phyloP scores from a whole-genome alignment of 805 yeast genomes.

The Wickerhamiella sergipiensis region DNA sequence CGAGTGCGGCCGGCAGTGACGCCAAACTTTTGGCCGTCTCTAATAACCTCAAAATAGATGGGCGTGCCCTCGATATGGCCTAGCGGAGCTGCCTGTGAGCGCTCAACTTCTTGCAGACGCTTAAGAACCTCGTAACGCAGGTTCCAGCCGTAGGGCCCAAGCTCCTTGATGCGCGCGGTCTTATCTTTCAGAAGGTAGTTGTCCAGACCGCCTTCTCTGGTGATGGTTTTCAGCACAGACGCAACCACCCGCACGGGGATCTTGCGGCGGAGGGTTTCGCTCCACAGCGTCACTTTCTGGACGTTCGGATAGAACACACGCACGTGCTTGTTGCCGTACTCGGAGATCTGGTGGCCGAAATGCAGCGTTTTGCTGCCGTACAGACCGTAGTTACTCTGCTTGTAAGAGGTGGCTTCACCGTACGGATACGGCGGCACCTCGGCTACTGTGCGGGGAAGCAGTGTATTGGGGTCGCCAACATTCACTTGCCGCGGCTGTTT shows the following conservation, averaged over 20 bases:
- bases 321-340: conserved; percentile 57
- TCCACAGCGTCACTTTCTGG: conserved; percentile 64
- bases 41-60: conserved; percentile 36
- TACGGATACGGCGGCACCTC: conserved; percentile 58
- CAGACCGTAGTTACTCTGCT: conserved; percentile 75
- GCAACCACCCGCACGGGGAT: conserved; percentile 56
- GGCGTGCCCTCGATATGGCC: conserved; percentile 25
- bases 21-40: conserved; percentile 20
- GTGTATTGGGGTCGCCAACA: conserved; percentile 35
- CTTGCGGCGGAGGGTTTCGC: conserved; percentile 52
- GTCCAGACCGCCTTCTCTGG: conserved; percentile 92
- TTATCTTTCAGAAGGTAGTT: conserved; percentile 76
- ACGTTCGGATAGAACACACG: conserved; percentile 75
- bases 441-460: conserved; percentile 30
- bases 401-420: conserved; percentile 64
- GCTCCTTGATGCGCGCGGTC: conserved; percentile 77
- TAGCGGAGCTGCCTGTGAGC: conserved; percentile 28
- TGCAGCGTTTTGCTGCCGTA: conserved; percentile 79
- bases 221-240: conserved; percentile 71
- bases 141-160: conserved; percentile 89
- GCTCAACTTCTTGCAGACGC: conserved; percentile 28
- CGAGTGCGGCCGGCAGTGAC: conserved; percentile 53
- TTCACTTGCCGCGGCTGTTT: conserved; percentile 22
- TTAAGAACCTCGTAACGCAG: conserved; percentile 61
- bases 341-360: conserved; percentile 67